phyloP scores from a whole-genome alignment of 495 filamentous ascomycete species.

The Xylaria venustula region DNA sequence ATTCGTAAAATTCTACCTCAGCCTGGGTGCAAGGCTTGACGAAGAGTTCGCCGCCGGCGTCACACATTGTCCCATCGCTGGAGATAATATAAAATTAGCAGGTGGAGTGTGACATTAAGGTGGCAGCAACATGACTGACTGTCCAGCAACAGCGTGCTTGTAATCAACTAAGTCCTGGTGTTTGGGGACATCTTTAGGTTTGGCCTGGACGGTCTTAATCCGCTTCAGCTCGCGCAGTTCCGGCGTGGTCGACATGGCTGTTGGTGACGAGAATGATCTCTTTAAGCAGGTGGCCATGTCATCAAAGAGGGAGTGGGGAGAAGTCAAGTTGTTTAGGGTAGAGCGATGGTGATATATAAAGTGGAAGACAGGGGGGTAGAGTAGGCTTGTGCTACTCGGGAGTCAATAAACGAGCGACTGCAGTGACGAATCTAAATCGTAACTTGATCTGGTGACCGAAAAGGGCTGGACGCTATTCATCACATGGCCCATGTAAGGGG shows the following conservation, averaged over 20 bases:
- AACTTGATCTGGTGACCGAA: not conserved
- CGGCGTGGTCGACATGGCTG: slow-evolving; percentile 24
- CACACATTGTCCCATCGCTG: slow-evolving; percentile 90
- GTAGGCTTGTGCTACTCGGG: no score
- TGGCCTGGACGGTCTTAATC: slow-evolving; percentile 9
- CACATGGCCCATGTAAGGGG: not conserved
- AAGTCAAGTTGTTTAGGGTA: not conserved
- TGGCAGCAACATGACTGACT: slow-evolving; percentile 62
- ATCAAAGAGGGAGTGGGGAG: not conserved
- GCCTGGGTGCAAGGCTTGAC: slow-evolving; percentile 90
- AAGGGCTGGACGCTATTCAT: not conserved
- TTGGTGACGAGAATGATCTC: slow-evolving; percentile 6
- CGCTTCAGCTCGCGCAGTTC: slow-evolving; percentile 22
- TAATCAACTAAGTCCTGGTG: slow-evolving; percentile 63
- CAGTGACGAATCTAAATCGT: not conserved
- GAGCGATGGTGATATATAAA: no score
- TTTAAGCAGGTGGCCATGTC: slow-evolving; percentile 13
- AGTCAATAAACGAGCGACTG: no score
- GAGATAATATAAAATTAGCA: slow-evolving; percentile 12
- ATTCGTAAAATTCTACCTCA: slow-evolving; percentile 93
- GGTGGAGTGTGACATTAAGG: not conserved
- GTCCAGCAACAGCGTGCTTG: slow-evolving; percentile 84
- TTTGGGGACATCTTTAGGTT: slow-evolving; percentile 36
- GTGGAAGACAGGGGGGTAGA: no score
- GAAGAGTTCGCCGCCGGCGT: slow-evolving; percentile 78